Base-by-base conservation (phyloP, 805 yeast species). In the Starmerella apis region DNA sequence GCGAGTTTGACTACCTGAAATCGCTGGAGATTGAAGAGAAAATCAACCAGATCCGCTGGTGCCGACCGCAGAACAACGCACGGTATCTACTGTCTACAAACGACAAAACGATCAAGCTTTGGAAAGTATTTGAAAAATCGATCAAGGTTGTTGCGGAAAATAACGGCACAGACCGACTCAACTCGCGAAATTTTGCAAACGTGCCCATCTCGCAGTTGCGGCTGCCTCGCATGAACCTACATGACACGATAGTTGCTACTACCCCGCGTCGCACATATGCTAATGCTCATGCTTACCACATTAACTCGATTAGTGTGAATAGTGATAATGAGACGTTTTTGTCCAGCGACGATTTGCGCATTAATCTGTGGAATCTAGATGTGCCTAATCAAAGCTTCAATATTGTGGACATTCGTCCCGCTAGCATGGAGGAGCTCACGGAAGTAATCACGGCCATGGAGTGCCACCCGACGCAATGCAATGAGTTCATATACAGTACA, bases 221-320 rank as follows among this genome's bases (percentile, higher is more conserved):
- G 61, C 74, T 92, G 59, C 99, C 99, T 30, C 80, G 85, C 64
- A 72, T 86, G 69, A 81, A 94, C n/a, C 73, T 85, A 52, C 98
- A 92, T 68, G 98, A 92, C 67, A 86, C 87, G 61, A 84, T 92
- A 60, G 83, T 92, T 51, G 90, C 94, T 36, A 96, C 97, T 1
- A 84, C 88, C 56, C 97, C 98, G 24, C 84, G 88, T 62, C 79
- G 80, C 58, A 81, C 88, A 48, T 92, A 84, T 68, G 79, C 94
- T 36, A 94, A 94, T 68, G 98, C 96, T 7, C 99, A 92, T 69
- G 95, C 97, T 33, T 92, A 92, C 69, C 98, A 92, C 68, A 92
- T 92, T 64, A 90, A 92, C 71, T 86, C 97, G 47, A 86, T 92
- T 62, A 83, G 95, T 51, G 82, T 87, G 55, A 94, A 92, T 68